A percentile compares a stretch with the other conserved stretches of the same genome.
phyloP scores from a whole-genome alignment of 2,329 filamentous ascomycete genomes.

The Aureobasidium sp. region DNA sequence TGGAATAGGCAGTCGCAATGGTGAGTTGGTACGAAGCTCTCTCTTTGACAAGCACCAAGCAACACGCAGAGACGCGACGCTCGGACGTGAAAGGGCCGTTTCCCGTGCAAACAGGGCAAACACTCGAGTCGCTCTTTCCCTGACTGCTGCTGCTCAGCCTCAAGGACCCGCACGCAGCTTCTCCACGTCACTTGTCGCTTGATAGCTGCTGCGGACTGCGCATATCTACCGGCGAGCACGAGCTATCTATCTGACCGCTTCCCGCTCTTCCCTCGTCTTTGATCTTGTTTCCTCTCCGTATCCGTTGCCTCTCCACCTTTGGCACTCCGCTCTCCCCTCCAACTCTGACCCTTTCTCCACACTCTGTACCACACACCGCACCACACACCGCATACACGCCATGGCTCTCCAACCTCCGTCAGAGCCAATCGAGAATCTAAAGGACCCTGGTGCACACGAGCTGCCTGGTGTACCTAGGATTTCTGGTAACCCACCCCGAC shows the following conservation, averaged over 20 bases:
- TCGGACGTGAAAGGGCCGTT: background rate
- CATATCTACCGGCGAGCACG: background rate
- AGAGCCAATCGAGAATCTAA: slow-evolving; percentile 15
- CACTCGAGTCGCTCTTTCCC: background rate
- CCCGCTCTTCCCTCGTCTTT: background rate
- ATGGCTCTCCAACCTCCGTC: slow-evolving; percentile 19
- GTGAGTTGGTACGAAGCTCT: slow-evolving; percentile 5
- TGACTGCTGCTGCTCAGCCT: background rate
- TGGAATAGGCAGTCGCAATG: background rate
- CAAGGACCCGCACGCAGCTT: background rate
- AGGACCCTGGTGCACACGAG: slow-evolving; percentile 23
- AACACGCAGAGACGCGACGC: slow-evolving; percentile 8
- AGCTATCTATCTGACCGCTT: background rate
- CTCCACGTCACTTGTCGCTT: background rate
- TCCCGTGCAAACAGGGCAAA: background rate
- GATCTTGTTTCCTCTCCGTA: background rate
- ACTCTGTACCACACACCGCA: background rate
- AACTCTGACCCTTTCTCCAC: background rate
- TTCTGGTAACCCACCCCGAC: background rate
- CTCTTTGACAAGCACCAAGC: slow-evolving; percentile 1
- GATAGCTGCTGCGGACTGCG: slow-evolving; percentile 2
- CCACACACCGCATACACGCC: background rate
- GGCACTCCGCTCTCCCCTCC: background rate
- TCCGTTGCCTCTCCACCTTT: background rate
- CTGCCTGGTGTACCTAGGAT: slow-evolving; percentile 15